Evolutionary conservation across 257 asterid species (phyloP), one percentile per base, ranked within the genome.

Genomic region (Scutellaria baicalensis): DNA sequence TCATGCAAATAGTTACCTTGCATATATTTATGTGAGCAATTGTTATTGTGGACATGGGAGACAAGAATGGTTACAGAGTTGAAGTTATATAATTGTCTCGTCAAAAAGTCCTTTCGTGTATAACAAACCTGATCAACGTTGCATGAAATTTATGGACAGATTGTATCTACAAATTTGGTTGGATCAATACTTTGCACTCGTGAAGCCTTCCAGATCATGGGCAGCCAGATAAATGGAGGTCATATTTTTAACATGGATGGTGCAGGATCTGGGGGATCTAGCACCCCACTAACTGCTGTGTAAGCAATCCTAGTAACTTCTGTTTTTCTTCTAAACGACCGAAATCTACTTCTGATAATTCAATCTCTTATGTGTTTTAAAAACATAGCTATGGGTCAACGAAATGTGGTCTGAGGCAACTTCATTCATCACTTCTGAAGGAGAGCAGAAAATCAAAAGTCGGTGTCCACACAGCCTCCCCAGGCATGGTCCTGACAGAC

Each of bases 271-370:
- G 99, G 99, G 44, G 99, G 99, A 50, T 93, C 97, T 36, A 93
- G 99, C 84, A 93, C 99, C 60, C 99, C 99, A 11, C 84, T 93
- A 57, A 93, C 97, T 14, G 97, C 99, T 42, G 97, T 91, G 99
- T 93, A 87, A 84, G 96, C 74, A 66, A 44, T 68, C 60, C 51
- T 64, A n/a, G 11, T 33, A 21, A 45, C 18, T 1, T 36, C 20
- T 39, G 18, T 21, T 49, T 73, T 70, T 49, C 16, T 17, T 38
- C 67, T 35, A 21, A 40, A 44, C 12, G 9, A 23, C n/a, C n/a
- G 8, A 18, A 45, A 80, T 72, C 14, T 17, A 55, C 62, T 44
- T 20, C 33, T 66, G 62, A 57, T 74, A 21, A 70, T 38, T 69
- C 36, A 39, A 59, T 68, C 21, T 58, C 36, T 70, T 66, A 50